A percentile compares a stretch with the other conserved stretches of the same genome.
These are phyloP conservation scores for Samsoniella hepiali DNA, from an alignment of 2,329 filamentous ascomycete species.

Conservation along the genomic window DNA sequence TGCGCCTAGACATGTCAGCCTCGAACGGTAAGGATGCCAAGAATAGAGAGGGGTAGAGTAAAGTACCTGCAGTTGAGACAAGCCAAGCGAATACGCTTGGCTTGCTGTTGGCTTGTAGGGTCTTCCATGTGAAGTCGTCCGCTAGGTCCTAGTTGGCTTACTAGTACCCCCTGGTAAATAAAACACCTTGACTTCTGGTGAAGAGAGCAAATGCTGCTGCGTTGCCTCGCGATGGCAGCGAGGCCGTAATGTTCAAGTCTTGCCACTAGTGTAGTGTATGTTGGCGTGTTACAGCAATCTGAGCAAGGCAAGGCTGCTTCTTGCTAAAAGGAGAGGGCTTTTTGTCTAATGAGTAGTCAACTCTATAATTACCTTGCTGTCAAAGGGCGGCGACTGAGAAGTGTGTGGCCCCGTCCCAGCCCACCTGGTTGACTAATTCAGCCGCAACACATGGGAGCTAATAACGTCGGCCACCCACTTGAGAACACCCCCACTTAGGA, in stretches of 20 bases:
- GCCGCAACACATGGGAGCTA: too few relatives aligned
- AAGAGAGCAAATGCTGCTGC: background rate
- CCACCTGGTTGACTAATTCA: too few relatives aligned
- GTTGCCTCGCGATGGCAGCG: background rate
- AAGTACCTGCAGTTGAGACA: background rate
- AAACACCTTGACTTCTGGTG: too few relatives aligned
- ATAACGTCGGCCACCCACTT: too few relatives aligned
- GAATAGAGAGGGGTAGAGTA: background rate
- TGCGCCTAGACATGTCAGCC: background rate
- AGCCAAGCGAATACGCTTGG: background rate
- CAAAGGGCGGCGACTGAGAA: too few relatives aligned
- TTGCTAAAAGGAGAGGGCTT: background rate
- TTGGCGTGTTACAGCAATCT: background rate
- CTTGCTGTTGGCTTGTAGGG: background rate
- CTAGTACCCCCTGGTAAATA: too few relatives aligned
- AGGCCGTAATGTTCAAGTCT: background rate
- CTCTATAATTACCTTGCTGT: too few relatives aligned
- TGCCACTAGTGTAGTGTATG: background rate
- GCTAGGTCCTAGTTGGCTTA: background rate
- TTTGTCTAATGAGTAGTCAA: too few relatives aligned
- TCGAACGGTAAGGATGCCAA: background rate
- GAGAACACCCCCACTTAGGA: too few relatives aligned
- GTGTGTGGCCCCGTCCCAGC: too few relatives aligned
- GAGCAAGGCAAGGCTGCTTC: too few relatives aligned
- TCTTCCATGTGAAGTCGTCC: background rate